Percentiles rank a stretch among this genome's conserved stretches.
Conservation (phyloP, 2,329 filamentous ascomycete species). For the Fusarium camptoceras region DNA sequence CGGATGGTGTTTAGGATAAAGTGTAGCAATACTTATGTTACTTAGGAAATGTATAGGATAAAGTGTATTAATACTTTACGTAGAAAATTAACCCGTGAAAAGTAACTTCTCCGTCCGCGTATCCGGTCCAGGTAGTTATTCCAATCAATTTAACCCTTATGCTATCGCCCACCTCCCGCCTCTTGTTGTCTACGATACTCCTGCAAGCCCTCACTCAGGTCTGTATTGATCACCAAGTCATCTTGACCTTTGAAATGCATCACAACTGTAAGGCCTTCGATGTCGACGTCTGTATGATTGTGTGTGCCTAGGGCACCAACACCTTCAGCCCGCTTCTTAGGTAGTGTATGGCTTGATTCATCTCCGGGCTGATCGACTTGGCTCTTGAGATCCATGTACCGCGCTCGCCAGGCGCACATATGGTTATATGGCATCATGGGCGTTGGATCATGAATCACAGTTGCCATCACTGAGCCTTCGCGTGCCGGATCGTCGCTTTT, state of each 20-base stretch:
- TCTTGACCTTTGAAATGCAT: slow-evolving; percentile 63
- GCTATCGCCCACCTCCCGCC: not conserved
- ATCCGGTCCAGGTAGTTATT: slow-evolving; percentile 6
- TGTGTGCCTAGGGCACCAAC: slow-evolving; percentile 37
- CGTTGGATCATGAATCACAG: slow-evolving; percentile 49
- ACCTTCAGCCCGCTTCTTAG: slow-evolving; percentile 29
- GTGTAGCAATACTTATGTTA: slow-evolving; percentile 2
- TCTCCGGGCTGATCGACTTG: slow-evolving; percentile 58
- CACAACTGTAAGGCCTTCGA: slow-evolving; percentile 63
- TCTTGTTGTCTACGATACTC: slow-evolving; percentile 21
- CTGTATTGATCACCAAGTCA: slow-evolving; percentile 64
- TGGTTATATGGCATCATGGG: slow-evolving; percentile 55
- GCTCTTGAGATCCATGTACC: slow-evolving; percentile 55
- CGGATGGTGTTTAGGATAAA: not conserved
- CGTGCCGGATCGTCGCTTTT: slow-evolving; percentile 13
- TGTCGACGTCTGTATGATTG: slow-evolving; percentile 54
- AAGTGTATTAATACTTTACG: slow-evolving; percentile 4
- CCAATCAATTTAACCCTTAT: slow-evolving; percentile 4
- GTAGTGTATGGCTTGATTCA: slow-evolving; percentile 48
- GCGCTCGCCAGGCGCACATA: slow-evolving; percentile 57
- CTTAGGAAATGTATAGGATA: not conserved
- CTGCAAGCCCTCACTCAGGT: slow-evolving; percentile 53
- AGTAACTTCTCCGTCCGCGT: slow-evolving; percentile 1
- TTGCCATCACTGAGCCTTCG: slow-evolving; percentile 21
- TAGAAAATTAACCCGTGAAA: not conserved